Conservation (phyloP, 2,329 filamentous ascomycete species). For the Venturia nashicola region DNA sequence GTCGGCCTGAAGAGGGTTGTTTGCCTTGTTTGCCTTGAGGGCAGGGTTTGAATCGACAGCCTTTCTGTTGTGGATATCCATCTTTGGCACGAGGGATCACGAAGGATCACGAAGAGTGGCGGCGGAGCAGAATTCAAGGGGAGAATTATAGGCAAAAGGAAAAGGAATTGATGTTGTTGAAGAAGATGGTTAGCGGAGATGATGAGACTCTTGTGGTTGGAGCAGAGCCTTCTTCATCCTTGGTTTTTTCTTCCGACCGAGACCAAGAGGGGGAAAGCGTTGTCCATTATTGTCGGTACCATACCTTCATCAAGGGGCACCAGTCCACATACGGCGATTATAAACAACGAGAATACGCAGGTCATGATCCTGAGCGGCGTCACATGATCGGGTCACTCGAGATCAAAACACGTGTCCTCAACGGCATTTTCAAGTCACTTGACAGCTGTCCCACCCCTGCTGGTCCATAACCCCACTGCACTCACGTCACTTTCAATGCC, state of each 20-base stretch:
- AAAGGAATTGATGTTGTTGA: neutral
- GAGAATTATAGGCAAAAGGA: neutral
- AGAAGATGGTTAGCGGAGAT: neutral
- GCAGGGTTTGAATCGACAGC: neutral
- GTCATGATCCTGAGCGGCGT: no score
- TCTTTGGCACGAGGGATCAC: neutral
- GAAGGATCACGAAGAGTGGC: no score
- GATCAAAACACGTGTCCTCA: no score
- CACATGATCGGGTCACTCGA: neutral
- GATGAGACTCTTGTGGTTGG: neutral
- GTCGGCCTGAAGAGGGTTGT: constrained; percentile 10
- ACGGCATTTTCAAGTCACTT: neutral
- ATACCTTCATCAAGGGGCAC: no score
- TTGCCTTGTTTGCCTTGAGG: constrained; percentile 2
- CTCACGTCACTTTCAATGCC: neutral
- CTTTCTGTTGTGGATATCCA: constrained; percentile 1
- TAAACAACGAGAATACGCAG: no score
- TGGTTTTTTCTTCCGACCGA: neutral
- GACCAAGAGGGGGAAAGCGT: neutral
- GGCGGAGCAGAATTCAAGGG: no score
- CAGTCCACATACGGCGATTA: no score
- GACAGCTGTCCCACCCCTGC: neutral
- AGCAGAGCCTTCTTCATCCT: neutral
- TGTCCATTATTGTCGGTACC: no score
- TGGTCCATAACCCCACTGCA: neutral